Evolutionary conservation across 2,329 filamentous ascomycete species (phyloP).

Genomic region (Neofusicoccum kwambonambiense): DNA sequence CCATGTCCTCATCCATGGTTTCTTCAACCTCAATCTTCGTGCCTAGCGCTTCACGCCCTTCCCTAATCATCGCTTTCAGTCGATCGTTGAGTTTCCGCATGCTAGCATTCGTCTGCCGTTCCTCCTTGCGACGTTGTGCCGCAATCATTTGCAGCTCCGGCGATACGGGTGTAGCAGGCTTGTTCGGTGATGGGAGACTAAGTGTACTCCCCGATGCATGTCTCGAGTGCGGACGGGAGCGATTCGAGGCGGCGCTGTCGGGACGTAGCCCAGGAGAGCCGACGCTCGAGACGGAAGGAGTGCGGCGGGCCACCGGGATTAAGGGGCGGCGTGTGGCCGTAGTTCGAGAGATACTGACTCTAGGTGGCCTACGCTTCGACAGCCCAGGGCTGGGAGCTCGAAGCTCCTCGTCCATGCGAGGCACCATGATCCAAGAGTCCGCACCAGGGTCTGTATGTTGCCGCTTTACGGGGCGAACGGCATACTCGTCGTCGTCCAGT

Average conservation of each 20-base stretch:
- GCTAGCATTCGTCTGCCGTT: conserved; percentile 74
- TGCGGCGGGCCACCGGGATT: conserved; percentile 4
- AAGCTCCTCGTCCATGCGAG: conserved; percentile 2
- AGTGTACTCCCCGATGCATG: neutral
- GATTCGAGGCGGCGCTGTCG: neutral
- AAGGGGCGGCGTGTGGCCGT: neutral
- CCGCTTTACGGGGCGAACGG: conserved; percentile 45
- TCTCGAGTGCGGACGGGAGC: conserved; percentile 11
- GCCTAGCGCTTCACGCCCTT: conserved; percentile 81
- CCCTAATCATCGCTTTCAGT: conserved; percentile 80
- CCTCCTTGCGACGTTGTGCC: conserved; percentile 68
- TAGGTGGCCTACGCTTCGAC: conserved; percentile 2
- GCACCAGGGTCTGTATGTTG: conserved; percentile 25
- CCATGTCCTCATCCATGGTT: conserved; percentile 26
- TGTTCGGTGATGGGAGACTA: conserved; percentile 21
- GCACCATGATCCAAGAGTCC: conserved; percentile 15
- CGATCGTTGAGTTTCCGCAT: conserved; percentile 77
- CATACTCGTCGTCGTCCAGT: conserved; percentile 45
- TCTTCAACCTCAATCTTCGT: conserved; percentile 44
- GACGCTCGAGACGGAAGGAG: conserved; percentile 18
- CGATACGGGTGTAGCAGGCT: conserved; percentile 39
- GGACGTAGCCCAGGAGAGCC: conserved; percentile 16
- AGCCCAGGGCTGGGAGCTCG: conserved; percentile 5
- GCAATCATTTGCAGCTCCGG: conserved; percentile 72
- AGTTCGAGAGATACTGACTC: neutral